phyloP scores from a whole-genome alignment of 345 rosid species.

The Barbarea vulgaris region DNA sequence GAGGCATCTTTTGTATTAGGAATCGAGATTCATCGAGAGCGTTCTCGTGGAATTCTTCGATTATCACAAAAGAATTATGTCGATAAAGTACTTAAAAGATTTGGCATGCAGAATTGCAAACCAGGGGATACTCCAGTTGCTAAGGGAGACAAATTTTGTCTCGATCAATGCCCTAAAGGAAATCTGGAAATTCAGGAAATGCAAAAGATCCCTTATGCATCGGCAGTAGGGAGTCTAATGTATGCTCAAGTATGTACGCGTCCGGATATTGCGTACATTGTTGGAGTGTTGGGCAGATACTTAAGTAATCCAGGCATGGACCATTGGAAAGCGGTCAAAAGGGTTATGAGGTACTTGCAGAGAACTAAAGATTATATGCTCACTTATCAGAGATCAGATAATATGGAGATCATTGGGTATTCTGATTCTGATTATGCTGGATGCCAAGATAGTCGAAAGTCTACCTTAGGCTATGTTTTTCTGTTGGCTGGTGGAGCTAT shows the following conservation, averaged over 20 bases:
- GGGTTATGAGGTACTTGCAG: neutral
- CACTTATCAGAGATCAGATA: neutral
- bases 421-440: neutral
- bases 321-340: neutral
- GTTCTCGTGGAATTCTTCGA: no score
- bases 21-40: neutral
- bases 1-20: neutral
- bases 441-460: neutral
- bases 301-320: neutral
- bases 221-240: neutral
- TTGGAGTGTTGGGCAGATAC: neutral
- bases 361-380: neutral
- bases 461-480: neutral
- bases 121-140: neutral
- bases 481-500: no score
- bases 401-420: neutral
- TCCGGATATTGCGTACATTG: neutral
- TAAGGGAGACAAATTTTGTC: neutral
- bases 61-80: no score
- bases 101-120: no score
- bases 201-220: neutral
- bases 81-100: no score
- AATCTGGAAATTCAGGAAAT: neutral
- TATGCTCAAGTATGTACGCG: slow-evolving; percentile 3
- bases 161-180: neutral